Evolutionary conservation across 306 rosid genomes (phyloP).

Genomic region (Psophocarpus tetragonolobus): DNA sequence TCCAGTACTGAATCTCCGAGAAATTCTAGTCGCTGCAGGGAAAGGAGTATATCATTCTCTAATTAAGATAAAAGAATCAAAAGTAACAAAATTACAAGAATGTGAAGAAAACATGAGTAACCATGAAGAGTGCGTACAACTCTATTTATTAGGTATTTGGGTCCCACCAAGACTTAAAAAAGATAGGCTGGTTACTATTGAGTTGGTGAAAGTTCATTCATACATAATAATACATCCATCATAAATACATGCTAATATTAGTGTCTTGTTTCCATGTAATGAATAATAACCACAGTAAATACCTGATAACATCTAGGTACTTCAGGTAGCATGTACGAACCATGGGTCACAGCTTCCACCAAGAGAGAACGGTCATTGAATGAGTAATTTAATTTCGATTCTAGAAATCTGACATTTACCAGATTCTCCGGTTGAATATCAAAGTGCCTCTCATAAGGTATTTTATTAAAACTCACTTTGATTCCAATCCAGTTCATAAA

Average conservation of each 20-base stretch:
- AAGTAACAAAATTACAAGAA: not conserved
- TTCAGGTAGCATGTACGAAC: constrained; percentile 90
- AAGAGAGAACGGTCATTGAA: constrained; percentile 60
- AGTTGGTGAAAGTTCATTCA: not conserved
- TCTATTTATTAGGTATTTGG: not conserved
- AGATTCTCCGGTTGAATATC: constrained; percentile 42
- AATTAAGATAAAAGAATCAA: not conserved
- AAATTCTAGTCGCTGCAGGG: constrained; percentile 74
- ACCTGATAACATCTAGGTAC: constrained; percentile 93
- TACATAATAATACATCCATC: not conserved
- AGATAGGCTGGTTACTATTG: not conserved
- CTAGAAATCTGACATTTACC: constrained; percentile 52
- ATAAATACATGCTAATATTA: not conserved
- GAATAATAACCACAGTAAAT: constrained; percentile 14
- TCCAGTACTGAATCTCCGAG: constrained; percentile 80
- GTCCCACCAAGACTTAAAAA: not conserved
- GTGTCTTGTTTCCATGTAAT: not conserved
- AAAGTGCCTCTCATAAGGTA: constrained; percentile 51
- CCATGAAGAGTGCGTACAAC: not conserved
- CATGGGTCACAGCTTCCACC: constrained; percentile 90
- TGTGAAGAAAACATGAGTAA: not conserved
- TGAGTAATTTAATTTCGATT: constrained; percentile 59
- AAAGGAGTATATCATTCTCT: constrained; percentile 23
- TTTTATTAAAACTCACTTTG: constrained; percentile 47
- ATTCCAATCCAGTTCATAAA: constrained; percentile 82